Evolutionary conservation across 75 land plant genomes (phyloP).

Genomic region (Gnetum montanum): DNA sequence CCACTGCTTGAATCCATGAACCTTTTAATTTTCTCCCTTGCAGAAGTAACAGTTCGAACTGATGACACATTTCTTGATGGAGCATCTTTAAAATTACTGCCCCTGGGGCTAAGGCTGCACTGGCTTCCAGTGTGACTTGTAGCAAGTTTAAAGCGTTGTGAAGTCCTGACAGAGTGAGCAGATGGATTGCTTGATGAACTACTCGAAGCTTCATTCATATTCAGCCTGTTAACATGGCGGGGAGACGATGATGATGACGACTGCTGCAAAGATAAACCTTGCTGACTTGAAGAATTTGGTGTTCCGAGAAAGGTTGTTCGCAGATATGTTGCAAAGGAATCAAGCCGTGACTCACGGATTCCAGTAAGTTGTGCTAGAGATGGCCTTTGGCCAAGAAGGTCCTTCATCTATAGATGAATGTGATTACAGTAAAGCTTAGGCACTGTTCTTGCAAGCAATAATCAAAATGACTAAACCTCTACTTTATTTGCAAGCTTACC

Average conservation of each 20-base stretch:
- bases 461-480: not conserved
- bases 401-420: constrained; percentile 57
- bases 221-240: constrained; percentile 4
- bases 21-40: constrained; percentile 33
- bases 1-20: constrained; percentile 18
- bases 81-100: constrained; percentile 48
- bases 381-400: constrained; percentile 56
- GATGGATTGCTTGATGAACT: not conserved
- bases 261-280: too few species aligned
- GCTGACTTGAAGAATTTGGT: constrained; percentile 8
- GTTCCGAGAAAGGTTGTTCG: constrained; percentile 49
- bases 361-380: constrained; percentile 74
- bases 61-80: constrained; percentile 11
- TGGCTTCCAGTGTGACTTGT: constrained; percentile 26
- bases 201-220: not conserved
- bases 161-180: constrained; percentile 5
- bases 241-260: constrained; percentile 7
- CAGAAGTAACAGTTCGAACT: constrained; percentile 12
- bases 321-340: constrained; percentile 60
- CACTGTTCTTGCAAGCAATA: not conserved
- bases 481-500: constrained; percentile 43
- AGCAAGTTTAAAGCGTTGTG: constrained; percentile 9
- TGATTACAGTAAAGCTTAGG: not conserved
- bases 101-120: constrained; percentile 39
- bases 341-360: constrained; percentile 69